A percentile compares a stretch with the other conserved stretches of the same genome.
phyloP scores from a whole-genome alignment of 305 asterid genomes.

The Coffea humblotiana region DNA sequence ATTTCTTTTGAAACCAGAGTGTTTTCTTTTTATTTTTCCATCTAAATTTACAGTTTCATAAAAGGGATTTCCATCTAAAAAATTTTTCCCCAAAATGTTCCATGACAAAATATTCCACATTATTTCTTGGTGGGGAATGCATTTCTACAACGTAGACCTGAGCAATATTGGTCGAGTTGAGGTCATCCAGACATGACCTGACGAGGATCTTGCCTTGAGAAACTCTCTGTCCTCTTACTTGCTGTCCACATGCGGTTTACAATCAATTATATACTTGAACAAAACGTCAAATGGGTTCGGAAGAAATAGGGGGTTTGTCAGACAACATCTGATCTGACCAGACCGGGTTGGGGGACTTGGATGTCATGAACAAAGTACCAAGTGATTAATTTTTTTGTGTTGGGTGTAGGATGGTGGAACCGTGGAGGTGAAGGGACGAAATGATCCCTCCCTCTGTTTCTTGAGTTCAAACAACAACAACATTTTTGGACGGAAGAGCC shows the following conservation, averaged over 20 bases:
- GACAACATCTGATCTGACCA: neutral
- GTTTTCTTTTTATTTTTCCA: no score
- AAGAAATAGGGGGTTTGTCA: neutral
- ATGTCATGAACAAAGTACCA: neutral
- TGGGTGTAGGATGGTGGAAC: neutral
- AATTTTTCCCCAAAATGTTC: neutral
- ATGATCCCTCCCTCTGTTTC: no score
- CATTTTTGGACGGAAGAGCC: no score
- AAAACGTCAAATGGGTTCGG: neutral
- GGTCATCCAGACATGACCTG: neutral
- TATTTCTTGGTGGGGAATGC: neutral
- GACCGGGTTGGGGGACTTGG: neutral
- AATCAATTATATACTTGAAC: no score
- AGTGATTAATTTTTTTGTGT: neutral
- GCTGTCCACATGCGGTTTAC: neutral
- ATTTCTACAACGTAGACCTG: neutral
- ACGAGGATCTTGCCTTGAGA: neutral
- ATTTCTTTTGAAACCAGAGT: no score
- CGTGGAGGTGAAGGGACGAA: no score
- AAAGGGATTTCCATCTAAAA: no score
- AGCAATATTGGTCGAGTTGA: neutral
- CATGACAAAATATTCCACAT: neutral
- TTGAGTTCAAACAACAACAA: no score
- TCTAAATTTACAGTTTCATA: neutral
- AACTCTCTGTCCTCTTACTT: neutral